A percentile compares a stretch with the other conserved stretches of the same genome.
These are phyloP conservation scores for Paramecium sonneborni DNA, from an alignment of 73 alveolate species.

Conservation along the genomic window DNA sequence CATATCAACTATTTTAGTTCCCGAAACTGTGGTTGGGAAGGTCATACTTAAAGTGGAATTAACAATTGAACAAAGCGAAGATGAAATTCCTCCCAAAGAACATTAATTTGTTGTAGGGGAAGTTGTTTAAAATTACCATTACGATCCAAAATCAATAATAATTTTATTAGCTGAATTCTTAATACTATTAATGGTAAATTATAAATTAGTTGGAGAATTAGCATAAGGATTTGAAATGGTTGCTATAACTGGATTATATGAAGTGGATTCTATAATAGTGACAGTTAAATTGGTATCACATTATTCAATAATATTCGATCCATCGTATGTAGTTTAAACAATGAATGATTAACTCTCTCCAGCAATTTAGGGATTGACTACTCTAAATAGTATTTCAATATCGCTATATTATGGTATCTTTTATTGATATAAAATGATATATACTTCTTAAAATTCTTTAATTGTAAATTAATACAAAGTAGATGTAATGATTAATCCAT, in stretches of 20 bases:
- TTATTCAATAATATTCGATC: neutral
- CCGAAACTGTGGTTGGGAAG: neutral
- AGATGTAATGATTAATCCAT: neutral
- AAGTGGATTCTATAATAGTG: neutral
- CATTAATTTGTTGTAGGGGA: neutral
- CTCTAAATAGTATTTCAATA: conserved; percentile 10
- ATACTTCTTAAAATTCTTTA: neutral
- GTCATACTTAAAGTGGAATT: neutral
- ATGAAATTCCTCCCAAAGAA: neutral
- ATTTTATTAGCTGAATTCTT: neutral
- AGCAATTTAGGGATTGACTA: conserved; percentile 12
- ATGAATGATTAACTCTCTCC: neutral
- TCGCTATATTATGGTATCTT: neutral
- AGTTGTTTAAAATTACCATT: neutral
- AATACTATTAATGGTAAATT: neutral
- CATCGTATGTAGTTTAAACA: neutral
- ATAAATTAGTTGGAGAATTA: neutral
- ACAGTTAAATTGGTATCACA: neutral
- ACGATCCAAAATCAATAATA: neutral
- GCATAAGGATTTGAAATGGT: neutral
- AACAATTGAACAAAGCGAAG: neutral
- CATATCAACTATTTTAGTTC: neutral
- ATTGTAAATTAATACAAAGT: neutral
- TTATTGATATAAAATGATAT: neutral
- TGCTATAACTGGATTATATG: neutral